These are phyloP conservation scores for Cryphonectria nitschkei DNA, from an alignment of 2,329 filamentous ascomycete genomes.

Conservation along the genomic window DNA sequence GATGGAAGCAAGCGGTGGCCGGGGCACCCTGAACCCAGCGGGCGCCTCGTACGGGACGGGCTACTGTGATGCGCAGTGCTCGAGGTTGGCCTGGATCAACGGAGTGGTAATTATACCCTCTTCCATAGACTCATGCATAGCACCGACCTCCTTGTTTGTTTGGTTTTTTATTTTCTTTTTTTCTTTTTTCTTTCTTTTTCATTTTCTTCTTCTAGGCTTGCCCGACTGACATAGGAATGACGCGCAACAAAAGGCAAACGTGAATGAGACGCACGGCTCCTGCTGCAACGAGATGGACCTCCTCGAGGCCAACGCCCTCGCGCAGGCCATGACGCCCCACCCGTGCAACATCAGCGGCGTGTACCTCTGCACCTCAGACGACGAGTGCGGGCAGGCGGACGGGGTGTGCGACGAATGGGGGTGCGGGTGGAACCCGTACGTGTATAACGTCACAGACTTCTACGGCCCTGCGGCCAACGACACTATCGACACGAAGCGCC, in stretches of 20 bases:
- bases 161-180: no score
- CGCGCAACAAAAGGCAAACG: slow-evolving; percentile 50
- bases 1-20: slow-evolving; percentile 65
- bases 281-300: slow-evolving; percentile 73
- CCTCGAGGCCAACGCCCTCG: slow-evolving; percentile 66
- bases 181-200: no score
- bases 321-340: slow-evolving; percentile 62
- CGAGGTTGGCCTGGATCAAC: slow-evolving; percentile 49
- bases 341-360: slow-evolving; percentile 53
- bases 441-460: slow-evolving; percentile 34
- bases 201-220: no score
- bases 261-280: slow-evolving; percentile 55
- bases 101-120: slow-evolving; percentile 40
- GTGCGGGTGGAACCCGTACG: slow-evolving; percentile 44
- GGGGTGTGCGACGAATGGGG: slow-evolving; percentile 44
- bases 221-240: no score
- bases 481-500: slow-evolving; percentile 42
- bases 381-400: slow-evolving; percentile 33
- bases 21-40: slow-evolving; percentile 55
- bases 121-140: not conserved
- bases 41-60: slow-evolving; percentile 64
- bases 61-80: slow-evolving; percentile 63
- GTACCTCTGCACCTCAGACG: slow-evolving; percentile 41
- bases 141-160: not conserved
- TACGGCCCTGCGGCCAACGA: slow-evolving; percentile 39